These are phyloP conservation scores for Chlamydomonas asymmetrica DNA, from an alignment of 139 green algal genomes.

Conservation along the genomic window DNA sequence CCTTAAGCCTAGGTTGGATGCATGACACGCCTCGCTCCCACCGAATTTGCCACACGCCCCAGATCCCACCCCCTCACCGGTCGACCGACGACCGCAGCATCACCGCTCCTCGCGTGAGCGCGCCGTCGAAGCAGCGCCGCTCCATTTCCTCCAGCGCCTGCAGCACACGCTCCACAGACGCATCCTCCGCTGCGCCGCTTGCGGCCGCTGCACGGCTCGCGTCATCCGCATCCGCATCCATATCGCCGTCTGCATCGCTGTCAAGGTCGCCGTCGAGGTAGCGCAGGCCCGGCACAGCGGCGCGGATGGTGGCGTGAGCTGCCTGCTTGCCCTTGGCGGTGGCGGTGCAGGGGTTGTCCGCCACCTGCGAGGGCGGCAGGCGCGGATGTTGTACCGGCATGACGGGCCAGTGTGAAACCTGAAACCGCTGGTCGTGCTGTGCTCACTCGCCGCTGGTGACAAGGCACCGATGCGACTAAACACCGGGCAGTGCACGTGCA, in stretches of 20 bases:
- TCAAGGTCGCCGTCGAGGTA: conserved; percentile 27
- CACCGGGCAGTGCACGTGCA: too few relatives aligned
- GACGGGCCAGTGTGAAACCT: too few relatives aligned
- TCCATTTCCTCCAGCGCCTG: conserved; percentile 22
- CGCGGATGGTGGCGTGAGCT: background rate
- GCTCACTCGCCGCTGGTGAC: too few relatives aligned
- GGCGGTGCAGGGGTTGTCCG: conserved; percentile 12
- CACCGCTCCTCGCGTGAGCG: background rate
- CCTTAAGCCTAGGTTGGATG: too few relatives aligned
- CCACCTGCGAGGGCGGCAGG: conserved; percentile 19
- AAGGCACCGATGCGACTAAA: too few relatives aligned
- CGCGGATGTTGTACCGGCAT: too few relatives aligned
- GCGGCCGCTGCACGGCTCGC: background rate
- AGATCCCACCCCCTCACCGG: background rate
- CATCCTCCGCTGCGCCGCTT: background rate
- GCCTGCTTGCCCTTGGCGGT: background rate
- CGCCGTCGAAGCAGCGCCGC: conserved; percentile 1
- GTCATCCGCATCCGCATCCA: conserved; percentile 5
- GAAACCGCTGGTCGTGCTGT: too few relatives aligned
- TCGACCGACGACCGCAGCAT: background rate
- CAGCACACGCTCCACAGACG: conserved; percentile 4
- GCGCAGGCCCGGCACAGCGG: background rate
- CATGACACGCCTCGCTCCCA: too few relatives aligned
- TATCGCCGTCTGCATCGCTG: conserved; percentile 4
- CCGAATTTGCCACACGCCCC: background rate